phyloP scores from a whole-genome alignment of 371 early-diverging fungal genomes.

The Mycotypha africana region DNA sequence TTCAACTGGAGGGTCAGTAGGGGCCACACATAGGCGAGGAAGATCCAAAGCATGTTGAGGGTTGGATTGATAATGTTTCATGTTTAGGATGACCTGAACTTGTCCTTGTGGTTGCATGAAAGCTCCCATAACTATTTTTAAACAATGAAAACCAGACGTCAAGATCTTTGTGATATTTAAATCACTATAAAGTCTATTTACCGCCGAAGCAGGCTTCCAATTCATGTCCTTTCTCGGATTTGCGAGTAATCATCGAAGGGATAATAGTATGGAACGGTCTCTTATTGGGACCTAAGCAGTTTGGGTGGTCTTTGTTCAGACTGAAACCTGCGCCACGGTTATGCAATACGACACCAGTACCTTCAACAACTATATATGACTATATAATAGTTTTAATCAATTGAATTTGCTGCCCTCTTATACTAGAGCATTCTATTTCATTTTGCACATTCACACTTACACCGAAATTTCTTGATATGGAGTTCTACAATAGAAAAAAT shows the following conservation, averaged over 20 bases:
- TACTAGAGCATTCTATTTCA: too few relatives aligned
- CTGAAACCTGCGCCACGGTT: slow-evolving; percentile 71
- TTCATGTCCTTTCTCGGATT: slow-evolving; percentile 26
- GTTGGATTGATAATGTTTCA: slow-evolving; percentile 49
- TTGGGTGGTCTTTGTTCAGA: slow-evolving; percentile 57
- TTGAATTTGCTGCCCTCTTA: neutral
- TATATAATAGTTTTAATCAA: slow-evolving; percentile 3
- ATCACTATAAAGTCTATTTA: slow-evolving; percentile 4
- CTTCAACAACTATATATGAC: slow-evolving; percentile 50
- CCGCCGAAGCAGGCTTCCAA: slow-evolving; percentile 51
- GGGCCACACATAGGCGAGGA: slow-evolving; percentile 62
- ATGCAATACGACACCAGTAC: slow-evolving; percentile 71
- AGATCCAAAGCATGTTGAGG: slow-evolving; percentile 72
- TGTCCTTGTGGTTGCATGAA: slow-evolving; percentile 86
- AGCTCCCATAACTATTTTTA: slow-evolving; percentile 41
- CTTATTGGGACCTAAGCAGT: slow-evolving; percentile 67
- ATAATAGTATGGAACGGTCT: slow-evolving; percentile 88
- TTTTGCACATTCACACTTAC: too few relatives aligned
- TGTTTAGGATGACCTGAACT: slow-evolving; percentile 71
- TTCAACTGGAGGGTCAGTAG: slow-evolving; percentile 7
- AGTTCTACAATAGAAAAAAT: slow-evolving; percentile 35
- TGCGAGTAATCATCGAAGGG: slow-evolving; percentile 61
- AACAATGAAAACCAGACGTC: neutral
- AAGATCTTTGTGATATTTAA: too few relatives aligned
- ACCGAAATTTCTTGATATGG: slow-evolving; percentile 56